phyloP scores from a whole-genome alignment of 306 rosid genomes.

The Dryas alaskensis region DNA sequence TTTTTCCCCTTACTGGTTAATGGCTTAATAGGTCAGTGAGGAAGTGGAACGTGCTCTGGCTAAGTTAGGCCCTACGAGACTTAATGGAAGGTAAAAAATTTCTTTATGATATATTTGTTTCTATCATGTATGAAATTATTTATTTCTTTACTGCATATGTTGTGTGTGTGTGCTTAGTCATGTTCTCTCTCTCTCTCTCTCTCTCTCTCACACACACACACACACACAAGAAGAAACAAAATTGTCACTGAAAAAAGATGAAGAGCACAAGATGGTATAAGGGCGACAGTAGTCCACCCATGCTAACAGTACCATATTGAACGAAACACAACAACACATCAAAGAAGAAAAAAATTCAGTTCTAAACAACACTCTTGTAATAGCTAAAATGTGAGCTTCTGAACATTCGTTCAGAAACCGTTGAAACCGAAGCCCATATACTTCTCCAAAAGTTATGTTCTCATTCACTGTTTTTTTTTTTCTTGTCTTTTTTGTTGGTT shows the following conservation, averaged over 20 bases:
- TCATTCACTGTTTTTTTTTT: neutral
- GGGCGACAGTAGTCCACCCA: neutral
- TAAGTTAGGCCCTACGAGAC: slow-evolving; percentile 80
- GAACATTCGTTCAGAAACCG: neutral
- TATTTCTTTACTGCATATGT: neutral
- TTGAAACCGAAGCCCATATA: neutral
- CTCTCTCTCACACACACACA: neutral
- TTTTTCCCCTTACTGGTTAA: slow-evolving; percentile 22
- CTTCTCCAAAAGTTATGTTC: neutral
- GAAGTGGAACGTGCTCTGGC: slow-evolving; percentile 96
- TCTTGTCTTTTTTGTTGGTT: too few species aligned
- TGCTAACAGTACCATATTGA: neutral
- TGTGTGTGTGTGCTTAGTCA: neutral
- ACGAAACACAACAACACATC: neutral
- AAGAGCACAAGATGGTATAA: neutral
- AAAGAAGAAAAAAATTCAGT: neutral
- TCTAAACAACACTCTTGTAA: neutral
- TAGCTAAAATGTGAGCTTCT: neutral
- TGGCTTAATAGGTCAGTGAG: slow-evolving; percentile 76
- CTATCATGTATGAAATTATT: neutral
- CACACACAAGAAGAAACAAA: neutral
- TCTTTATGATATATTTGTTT: slow-evolving; percentile 7
- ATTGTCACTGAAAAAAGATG: neutral
- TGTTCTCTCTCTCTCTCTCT: neutral
- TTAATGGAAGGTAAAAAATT: slow-evolving; percentile 61